phyloP scores from a whole-genome alignment of 208 protist genomes.

The Leishmania guyanensis region DNA sequence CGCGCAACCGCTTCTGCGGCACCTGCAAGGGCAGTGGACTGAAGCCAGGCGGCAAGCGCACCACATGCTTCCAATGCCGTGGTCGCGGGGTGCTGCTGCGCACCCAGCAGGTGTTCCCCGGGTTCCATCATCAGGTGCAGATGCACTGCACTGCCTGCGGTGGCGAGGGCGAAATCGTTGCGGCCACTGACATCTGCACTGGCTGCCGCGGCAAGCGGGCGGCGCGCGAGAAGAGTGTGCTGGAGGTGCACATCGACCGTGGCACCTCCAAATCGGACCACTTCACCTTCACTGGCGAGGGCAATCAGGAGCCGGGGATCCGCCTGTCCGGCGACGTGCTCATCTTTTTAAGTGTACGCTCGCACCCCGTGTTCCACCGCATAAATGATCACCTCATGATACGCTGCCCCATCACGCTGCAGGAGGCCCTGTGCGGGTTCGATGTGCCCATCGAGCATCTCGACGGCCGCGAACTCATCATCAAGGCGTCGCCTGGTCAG shows the following conservation, averaged over 20 bases:
- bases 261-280: constrained; percentile 94
- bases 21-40: constrained; percentile 71
- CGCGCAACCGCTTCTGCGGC: constrained; percentile 71
- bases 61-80: constrained; percentile 86
- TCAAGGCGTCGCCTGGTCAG: constrained; percentile 70
- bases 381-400: constrained; percentile 94
- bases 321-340: constrained; percentile 95
- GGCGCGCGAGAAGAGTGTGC: constrained; percentile 89
- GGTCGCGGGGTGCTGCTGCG: constrained; percentile 90
- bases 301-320: constrained; percentile 90
- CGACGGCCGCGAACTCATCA: constrained; percentile 75
- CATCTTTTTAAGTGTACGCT: constrained; percentile 93
- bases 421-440: constrained; percentile 94
- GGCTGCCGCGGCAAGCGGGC: constrained; percentile 93
- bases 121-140: constrained; percentile 94
- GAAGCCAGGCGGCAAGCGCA: constrained; percentile 45
- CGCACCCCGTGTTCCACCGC: constrained; percentile 93
- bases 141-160: constrained; percentile 88
- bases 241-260: constrained; percentile 96
- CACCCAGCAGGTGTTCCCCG: constrained; percentile 93
- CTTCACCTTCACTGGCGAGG: constrained; percentile 95
- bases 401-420: constrained; percentile 81
- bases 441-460: constrained; percentile 90
- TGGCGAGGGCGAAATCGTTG: constrained; percentile 82
- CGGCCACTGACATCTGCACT: constrained; percentile 90